Conservation (phyloP, 352 stramenopile species). For the Phytophthora hybrid region DNA sequence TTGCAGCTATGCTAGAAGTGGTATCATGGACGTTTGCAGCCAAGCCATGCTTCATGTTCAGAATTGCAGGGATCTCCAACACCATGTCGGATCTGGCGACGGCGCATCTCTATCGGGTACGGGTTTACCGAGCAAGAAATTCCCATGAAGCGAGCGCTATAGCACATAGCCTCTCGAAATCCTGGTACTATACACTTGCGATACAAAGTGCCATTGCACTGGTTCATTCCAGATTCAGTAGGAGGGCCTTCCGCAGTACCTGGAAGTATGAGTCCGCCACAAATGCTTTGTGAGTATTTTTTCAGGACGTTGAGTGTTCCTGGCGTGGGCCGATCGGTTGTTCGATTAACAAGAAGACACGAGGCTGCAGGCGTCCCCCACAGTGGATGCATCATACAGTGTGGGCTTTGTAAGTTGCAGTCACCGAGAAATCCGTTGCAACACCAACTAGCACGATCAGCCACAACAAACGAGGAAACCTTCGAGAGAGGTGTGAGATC, state of each 20-base stretch:
- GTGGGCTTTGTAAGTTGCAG: slow-evolving; percentile 23
- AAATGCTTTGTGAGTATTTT: slow-evolving; percentile 25
- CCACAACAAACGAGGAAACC: slow-evolving; percentile 12
- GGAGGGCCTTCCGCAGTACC: slow-evolving; percentile 17
- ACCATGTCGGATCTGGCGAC: slow-evolving; percentile 13
- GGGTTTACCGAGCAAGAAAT: slow-evolving; percentile 27
- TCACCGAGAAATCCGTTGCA: slow-evolving; percentile 38
- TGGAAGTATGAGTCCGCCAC: slow-evolving; percentile 14
- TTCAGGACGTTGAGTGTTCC: slow-evolving; percentile 3
- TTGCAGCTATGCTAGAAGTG: not conserved
- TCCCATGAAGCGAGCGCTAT: slow-evolving; percentile 37
- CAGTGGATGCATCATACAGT: slow-evolving; percentile 16
- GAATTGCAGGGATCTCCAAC: slow-evolving; percentile 22
- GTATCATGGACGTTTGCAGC: not conserved
- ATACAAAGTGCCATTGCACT: slow-evolving; percentile 43
- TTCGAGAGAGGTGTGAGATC: slow-evolving; percentile 23
- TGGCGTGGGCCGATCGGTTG: slow-evolving; percentile 15
- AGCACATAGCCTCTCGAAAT: slow-evolving; percentile 27
- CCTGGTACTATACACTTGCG: slow-evolving; percentile 17
- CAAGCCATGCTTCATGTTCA: slow-evolving; percentile 19
- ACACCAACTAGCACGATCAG: slow-evolving; percentile 18
- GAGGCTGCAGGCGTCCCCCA: slow-evolving; percentile 25
- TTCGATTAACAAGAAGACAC: slow-evolving; percentile 19
- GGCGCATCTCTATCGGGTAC: slow-evolving; percentile 30
- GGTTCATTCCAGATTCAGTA: slow-evolving; percentile 6